Conservation (phyloP, 768 basidiomycete species). For the Suillus clintonianus region DNA sequence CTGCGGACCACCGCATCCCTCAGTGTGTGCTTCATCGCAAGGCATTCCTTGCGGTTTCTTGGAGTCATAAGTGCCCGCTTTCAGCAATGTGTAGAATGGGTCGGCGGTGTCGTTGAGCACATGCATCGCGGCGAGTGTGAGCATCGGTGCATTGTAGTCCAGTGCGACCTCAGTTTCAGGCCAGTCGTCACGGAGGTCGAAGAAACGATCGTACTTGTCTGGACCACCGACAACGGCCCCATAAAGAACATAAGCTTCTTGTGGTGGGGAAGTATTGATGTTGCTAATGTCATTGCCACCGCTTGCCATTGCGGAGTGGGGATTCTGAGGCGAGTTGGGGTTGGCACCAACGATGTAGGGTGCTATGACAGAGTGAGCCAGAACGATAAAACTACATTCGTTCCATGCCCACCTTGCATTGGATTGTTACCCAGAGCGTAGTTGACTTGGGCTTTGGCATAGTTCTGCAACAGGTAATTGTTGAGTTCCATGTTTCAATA, state of each 20-base stretch:
- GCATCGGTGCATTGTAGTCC: slow-evolving; percentile 88
- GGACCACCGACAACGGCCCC: slow-evolving; percentile 92
- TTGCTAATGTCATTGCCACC: slow-evolving; percentile 71
- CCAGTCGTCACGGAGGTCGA: slow-evolving; percentile 88
- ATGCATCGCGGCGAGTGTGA: slow-evolving; percentile 82
- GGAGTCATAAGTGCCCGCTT: slow-evolving; percentile 65
- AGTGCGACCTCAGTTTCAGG: slow-evolving; percentile 87
- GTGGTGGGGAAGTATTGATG: slow-evolving; percentile 70
- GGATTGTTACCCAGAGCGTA: slow-evolving; percentile 89
- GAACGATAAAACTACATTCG: neutral
- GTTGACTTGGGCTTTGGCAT: slow-evolving; percentile 75
- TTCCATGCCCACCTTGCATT: slow-evolving; percentile 64
- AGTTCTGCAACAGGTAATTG: slow-evolving; percentile 45
- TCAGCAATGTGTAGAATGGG: slow-evolving; percentile 75
- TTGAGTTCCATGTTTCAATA: neutral
- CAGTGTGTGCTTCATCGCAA: slow-evolving; percentile 71
- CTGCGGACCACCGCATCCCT: slow-evolving; percentile 50
- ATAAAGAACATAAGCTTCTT: slow-evolving; percentile 78
- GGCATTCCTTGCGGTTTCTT: slow-evolving; percentile 68
- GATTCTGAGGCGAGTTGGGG: slow-evolving; percentile 89
- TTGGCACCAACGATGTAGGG: slow-evolving; percentile 84
- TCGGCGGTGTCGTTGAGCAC: slow-evolving; percentile 67
- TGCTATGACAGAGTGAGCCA: slow-evolving; percentile 7
- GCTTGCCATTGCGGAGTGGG: slow-evolving; percentile 87
- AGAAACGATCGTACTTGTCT: slow-evolving; percentile 71